Evolutionary conservation across 164 flowering plant genomes (phyloP).

Genomic region (Nymphaea thermarum): DNA sequence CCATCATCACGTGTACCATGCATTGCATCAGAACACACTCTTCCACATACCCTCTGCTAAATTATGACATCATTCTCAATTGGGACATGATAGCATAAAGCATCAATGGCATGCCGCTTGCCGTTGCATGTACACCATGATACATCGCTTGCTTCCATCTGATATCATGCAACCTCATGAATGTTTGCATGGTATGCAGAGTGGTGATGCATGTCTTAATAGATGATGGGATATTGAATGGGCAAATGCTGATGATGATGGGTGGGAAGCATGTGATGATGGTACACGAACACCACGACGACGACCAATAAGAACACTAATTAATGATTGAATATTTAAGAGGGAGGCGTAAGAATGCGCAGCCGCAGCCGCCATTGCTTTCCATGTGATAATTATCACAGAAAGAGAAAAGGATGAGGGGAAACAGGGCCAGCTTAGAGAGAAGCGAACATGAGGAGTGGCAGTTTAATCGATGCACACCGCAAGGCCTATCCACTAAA

Average conservation of each 20-base stretch:
- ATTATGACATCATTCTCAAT: background rate
- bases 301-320: background rate
- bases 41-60: background rate
- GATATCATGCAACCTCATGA: background rate
- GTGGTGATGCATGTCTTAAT: background rate
- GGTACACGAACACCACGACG: background rate
- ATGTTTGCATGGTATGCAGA: background rate
- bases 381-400: slow-evolving; percentile 13
- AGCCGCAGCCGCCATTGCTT: slow-evolving; percentile 62
- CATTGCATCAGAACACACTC: background rate
- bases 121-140: too few species aligned
- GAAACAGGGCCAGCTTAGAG: background rate
- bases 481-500: slow-evolving; percentile 3
- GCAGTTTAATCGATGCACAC: background rate
- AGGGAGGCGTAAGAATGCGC: slow-evolving; percentile 27
- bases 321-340: background rate
- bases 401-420: slow-evolving; percentile 7
- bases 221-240: background rate
- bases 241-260: background rate
- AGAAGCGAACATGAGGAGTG: background rate
- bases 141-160: too few species aligned
- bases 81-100: background rate
- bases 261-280: background rate
- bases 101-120: too few species aligned
- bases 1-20: background rate